phyloP scores from a whole-genome alignment of 345 rosid genomes.

The Melaleuca alternifolia region DNA sequence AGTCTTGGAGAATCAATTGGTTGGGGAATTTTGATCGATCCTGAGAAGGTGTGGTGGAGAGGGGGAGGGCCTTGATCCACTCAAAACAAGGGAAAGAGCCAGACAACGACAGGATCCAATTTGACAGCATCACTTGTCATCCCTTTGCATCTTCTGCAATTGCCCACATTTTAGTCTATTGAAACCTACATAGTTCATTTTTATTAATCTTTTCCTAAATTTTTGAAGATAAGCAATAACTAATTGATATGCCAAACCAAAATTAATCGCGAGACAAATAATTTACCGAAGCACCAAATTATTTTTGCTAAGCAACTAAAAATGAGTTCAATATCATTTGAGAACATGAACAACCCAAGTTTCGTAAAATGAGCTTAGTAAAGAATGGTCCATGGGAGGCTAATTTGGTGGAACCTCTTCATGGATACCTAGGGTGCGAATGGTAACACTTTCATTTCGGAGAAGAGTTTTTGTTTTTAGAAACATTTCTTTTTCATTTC shows the following conservation, averaged over 20 bases:
- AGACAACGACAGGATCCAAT: neutral
- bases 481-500: too few species aligned
- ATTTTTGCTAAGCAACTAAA: neutral
- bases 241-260: neutral
- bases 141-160: neutral
- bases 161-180: neutral
- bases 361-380: neutral
- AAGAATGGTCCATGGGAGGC: neutral
- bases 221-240: neutral
- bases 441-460: too few species aligned
- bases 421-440: too few species aligned
- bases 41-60: neutral
- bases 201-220: neutral
- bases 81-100: neutral
- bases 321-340: neutral
- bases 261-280: neutral
- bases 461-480: too few species aligned
- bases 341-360: neutral
- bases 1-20: neutral
- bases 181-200: neutral
- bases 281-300: neutral
- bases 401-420: neutral
- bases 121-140: neutral
- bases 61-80: neutral
- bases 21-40: neutral